phyloP scores from a whole-genome alignment of 2,329 filamentous ascomycete species.

The Cladosporium colombiae region DNA sequence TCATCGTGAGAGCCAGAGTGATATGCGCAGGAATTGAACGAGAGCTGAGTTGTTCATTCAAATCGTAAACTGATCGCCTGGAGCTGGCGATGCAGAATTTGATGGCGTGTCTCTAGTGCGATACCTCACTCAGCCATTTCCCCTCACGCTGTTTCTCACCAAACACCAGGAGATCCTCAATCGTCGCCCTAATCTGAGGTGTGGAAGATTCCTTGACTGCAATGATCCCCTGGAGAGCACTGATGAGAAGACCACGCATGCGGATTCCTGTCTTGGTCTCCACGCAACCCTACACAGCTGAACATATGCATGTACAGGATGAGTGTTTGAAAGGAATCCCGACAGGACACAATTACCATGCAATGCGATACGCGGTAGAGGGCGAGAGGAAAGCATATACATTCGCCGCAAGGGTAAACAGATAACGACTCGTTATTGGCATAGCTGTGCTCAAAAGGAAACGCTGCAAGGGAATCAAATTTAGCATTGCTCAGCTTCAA shows the following conservation, averaged over 20 bases:
- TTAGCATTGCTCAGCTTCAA: neutral
- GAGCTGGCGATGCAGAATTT: neutral
- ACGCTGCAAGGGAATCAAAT: neutral
- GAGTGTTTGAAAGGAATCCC: neutral
- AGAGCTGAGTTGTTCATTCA: neutral
- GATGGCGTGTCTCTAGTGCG: neutral
- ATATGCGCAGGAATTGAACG: neutral
- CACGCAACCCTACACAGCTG: neutral
- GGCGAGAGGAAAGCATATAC: neutral
- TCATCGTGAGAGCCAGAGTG: neutral
- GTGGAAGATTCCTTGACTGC: no score
- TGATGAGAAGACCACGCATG: no score
- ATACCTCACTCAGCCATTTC: neutral
- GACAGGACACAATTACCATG: neutral
- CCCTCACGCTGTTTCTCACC: neutral
- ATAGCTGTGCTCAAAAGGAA: neutral
- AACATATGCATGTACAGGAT: neutral
- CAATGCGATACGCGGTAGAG: accelerated
- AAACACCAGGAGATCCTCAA: neutral
- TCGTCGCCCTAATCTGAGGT: no score
- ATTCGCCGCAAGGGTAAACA: neutral
- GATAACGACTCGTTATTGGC: neutral
- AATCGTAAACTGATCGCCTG: neutral
- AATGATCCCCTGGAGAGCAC: no score
- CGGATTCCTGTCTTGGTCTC: neutral